phyloP scores from a whole-genome alignment of 306 rosid genomes.

The Quercus alba region DNA sequence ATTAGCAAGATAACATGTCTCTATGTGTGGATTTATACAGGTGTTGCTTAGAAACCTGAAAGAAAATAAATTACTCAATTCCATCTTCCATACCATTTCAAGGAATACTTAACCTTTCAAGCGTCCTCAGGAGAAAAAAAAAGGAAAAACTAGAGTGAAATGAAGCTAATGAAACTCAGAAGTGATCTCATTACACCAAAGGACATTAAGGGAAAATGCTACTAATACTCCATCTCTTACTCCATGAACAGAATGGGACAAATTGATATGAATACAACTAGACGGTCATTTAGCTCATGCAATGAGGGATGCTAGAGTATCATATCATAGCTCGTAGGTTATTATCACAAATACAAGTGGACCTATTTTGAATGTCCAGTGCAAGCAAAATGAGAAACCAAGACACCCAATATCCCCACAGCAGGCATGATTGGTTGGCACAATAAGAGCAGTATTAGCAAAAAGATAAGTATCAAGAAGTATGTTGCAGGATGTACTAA shows the following conservation, averaged over 20 bases:
- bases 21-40: too few species aligned
- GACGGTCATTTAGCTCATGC: neutral
- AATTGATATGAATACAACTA: neutral
- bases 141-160: neutral
- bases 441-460: neutral
- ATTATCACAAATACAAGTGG: neutral
- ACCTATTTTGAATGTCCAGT: neutral
- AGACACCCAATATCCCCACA: neutral
- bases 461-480: neutral
- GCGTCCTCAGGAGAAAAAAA: neutral
- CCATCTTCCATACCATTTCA: neutral
- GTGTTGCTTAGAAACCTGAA: neutral
- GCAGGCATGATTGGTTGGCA: neutral
- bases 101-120: neutral
- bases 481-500: neutral
- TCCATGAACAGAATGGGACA: neutral
- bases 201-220: neutral
- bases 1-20: neutral
- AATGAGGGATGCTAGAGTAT: neutral
- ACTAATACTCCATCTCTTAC: neutral
- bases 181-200: neutral
- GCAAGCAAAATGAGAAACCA: neutral
- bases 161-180: neutral
- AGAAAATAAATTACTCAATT: neutral
- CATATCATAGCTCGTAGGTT: neutral